Evolutionary conservation across 2,329 filamentous ascomycete genomes (phyloP).

Genomic region (Sclerotinia trifoliorum): DNA sequence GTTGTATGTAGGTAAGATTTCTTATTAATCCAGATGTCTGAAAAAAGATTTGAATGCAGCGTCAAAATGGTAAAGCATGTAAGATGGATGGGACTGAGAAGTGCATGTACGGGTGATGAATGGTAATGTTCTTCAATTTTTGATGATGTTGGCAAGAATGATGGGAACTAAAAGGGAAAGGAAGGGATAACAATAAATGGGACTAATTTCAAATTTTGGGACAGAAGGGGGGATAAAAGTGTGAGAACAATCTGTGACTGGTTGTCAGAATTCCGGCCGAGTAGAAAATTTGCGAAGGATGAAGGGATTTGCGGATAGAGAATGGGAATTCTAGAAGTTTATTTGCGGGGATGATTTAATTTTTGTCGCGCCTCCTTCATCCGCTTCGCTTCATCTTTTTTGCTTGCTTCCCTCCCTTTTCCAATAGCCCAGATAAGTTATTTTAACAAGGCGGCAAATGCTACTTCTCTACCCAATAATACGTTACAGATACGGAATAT

Average conservation of each 20-base stretch:
- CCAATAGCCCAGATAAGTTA: slow-evolving; percentile 2
- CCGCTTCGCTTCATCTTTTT: slow-evolving; percentile 10
- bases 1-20: slow-evolving; percentile 16
- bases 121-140: neutral
- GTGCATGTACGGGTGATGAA: slow-evolving; percentile 11
- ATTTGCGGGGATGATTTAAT: slow-evolving; percentile 1
- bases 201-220: neutral
- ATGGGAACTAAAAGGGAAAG: neutral
- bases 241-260: neutral
- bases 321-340: slow-evolving; percentile 18
- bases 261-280: slow-evolving; percentile 9
- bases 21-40: slow-evolving; percentile 5
- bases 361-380: slow-evolving; percentile 12
- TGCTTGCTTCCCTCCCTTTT: neutral
- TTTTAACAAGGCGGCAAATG: slow-evolving; percentile 8
- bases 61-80: slow-evolving; percentile 4
- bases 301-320: slow-evolving; percentile 1
- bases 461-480: neutral
- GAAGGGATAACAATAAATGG: neutral
- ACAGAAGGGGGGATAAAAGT: neutral
- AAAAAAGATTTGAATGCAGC: slow-evolving; percentile 5
- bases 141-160: slow-evolving; percentile 4
- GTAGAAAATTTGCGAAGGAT: slow-evolving; percentile 10
- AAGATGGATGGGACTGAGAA: neutral
- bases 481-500: slow-evolving; percentile 7